A percentile compares a stretch with the other conserved stretches of the same genome.
Conservation (phyloP, 2,329 filamentous ascomycete genomes). For the Pseudopyricularia javanii region DNA sequence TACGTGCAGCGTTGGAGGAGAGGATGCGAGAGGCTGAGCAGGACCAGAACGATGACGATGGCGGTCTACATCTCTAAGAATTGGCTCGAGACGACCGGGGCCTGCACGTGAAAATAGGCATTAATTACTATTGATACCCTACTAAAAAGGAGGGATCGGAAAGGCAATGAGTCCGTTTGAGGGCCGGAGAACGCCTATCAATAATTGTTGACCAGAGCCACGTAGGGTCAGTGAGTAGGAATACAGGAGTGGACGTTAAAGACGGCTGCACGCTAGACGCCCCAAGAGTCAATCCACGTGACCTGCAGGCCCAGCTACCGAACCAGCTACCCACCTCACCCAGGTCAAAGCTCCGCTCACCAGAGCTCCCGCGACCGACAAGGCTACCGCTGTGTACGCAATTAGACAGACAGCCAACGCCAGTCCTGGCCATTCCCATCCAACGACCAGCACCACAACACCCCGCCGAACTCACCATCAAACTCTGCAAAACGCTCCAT, state of each 20-base stretch:
- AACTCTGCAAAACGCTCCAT: neutral
- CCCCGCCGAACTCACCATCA: neutral
- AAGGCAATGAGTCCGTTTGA: too few species aligned
- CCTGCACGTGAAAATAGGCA: neutral
- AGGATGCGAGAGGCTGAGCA: conserved; percentile 34
- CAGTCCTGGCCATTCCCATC: neutral
- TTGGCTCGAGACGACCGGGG: too few species aligned
- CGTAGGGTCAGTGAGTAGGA: too few species aligned
- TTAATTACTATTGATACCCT: neutral
- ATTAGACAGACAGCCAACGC: neutral
- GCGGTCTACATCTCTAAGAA: conserved; percentile 47
- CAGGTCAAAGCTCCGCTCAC: neutral
- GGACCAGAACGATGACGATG: conserved; percentile 35
- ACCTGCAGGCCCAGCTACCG: neutral
- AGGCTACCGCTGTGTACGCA: neutral
- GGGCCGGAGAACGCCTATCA: too few species aligned
- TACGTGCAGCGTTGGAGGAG: conserved; percentile 41
- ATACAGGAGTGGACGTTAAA: too few species aligned
- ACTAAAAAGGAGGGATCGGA: too few species aligned
- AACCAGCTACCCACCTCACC: neutral
- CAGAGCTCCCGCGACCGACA: neutral
- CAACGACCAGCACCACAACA: neutral
- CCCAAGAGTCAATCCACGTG: neutral
- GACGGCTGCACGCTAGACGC: too few species aligned
- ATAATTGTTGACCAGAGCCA: too few species aligned